Percentiles rank a stretch among this genome's conserved stretches.
These are phyloP conservation scores for Ramaria sp. DNA, from an alignment of 768 basidiomycete genomes.

Conservation along the genomic window DNA sequence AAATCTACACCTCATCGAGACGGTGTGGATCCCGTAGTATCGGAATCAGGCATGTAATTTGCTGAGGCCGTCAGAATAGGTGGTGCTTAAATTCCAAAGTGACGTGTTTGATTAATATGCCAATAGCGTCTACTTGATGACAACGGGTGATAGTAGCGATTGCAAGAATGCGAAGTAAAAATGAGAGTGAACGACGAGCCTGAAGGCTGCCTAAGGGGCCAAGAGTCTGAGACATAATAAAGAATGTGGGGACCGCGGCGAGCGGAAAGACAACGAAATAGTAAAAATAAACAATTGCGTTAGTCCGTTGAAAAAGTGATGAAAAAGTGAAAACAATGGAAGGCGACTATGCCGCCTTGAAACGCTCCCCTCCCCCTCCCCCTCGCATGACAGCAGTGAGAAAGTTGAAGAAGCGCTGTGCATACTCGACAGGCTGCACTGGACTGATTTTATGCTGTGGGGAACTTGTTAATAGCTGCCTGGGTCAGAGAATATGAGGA, in stretches of 20 bases:
- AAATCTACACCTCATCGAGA: too few relatives aligned
- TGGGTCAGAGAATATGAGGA: constrained; percentile 13
- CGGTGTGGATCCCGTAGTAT: too few relatives aligned
- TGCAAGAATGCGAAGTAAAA: neutral
- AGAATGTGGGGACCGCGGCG: neutral
- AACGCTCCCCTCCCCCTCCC: constrained; percentile 51
- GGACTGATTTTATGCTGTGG: constrained; percentile 91
- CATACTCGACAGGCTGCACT: constrained; percentile 80
- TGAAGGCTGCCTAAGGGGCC: neutral
- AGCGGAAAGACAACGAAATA: neutral
- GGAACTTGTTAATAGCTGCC: neutral
- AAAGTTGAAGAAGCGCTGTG: constrained; percentile 77
- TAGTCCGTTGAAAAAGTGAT: neutral
- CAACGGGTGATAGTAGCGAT: neutral
- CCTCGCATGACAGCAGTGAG: constrained; percentile 81
- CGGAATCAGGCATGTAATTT: too few relatives aligned
- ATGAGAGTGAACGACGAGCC: neutral
- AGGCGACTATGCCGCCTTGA: constrained; percentile 31
- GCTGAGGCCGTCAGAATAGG: too few relatives aligned
- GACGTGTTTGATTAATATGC: too few relatives aligned
- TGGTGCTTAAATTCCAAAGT: too few relatives aligned
- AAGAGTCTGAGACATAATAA: neutral
- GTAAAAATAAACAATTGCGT: neutral
- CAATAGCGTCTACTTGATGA: too few relatives aligned
- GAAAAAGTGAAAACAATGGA: neutral